Base-by-base conservation (phyloP, 1,139 yeast genomes). In the Sugiyamaella neomexicana region DNA sequence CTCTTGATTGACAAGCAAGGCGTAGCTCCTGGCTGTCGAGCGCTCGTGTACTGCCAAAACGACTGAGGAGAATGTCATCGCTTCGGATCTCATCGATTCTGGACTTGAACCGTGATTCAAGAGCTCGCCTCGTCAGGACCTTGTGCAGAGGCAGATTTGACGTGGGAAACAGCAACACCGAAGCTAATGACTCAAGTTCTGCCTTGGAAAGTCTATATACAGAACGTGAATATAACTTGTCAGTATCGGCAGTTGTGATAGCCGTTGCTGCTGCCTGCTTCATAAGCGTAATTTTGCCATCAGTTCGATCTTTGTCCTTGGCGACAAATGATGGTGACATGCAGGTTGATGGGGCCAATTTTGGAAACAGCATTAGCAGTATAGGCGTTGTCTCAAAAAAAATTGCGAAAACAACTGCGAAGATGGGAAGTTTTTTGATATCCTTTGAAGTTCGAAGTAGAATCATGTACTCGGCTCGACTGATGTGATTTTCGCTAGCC, bases 281-380 rank as follows among this genome's bases (percentile, higher is more conserved):
- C 27, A 64, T 40, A 5, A 46, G 29, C 2, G 16, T 27, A 20
- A 62, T 59, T 32, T 54, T 49, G 4, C 39, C 44, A 27, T 63
- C 60, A 40, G 55, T 50, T 10, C 36, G 34, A 3, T 49, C 45
- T n/a, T 52, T 27, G 48, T 67, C 64, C 37, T 59, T 64, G 43
- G 66, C 68, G 2, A 72, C 65, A 13, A 81, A 69, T 1, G 74
- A 72, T 0, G 89, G 89, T 47, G 83, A 71, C 4, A 80, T 72
- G 68, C 95, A 87, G 0, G 93, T 86, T 60, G 79, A 77, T 0
- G 95, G 95, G 1, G 88, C 78, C 12, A 86, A 65, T 54, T 78
- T 79, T 0, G 95, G 95, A 52, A 85, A 69, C 1, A 75, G 60
- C 56, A 77, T 77, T 58, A 89, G 81, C 2, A 86, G 56, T 0